Evolutionary conservation across 345 rosid species (phyloP).

Genomic region (Linum lewisii): DNA sequence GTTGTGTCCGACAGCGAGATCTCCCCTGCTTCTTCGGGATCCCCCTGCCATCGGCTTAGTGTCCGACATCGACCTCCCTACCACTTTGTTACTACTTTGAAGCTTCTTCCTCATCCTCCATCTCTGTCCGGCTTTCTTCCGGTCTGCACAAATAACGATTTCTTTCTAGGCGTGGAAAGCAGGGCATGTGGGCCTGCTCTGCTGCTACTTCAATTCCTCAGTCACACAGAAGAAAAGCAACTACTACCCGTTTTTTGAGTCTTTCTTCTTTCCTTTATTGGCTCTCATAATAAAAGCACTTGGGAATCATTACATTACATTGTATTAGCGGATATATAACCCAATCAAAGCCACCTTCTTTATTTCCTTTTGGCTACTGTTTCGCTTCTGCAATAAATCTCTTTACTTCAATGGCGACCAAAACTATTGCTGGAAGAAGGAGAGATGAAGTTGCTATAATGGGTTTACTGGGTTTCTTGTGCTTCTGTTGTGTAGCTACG

Average conservation of each 20-base stretch:
- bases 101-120: constrained; percentile 21
- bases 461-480: constrained; percentile 30
- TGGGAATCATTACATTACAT: neutral
- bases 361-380: constrained; percentile 13
- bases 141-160: neutral
- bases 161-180: constrained; percentile 36
- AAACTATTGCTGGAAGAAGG: neutral
- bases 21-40: constrained; percentile 41
- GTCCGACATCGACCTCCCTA: constrained; percentile 48
- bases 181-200: constrained; percentile 18
- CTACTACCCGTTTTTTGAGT: neutral
- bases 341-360: constrained; percentile 11
- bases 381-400: constrained; percentile 5
- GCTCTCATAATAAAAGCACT: too few relatives aligned
- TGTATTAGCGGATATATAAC: constrained; percentile 10
- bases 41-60: constrained; percentile 46
- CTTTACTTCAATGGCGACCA: constrained; percentile 21
- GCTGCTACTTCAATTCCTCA: constrained; percentile 22
- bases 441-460: constrained; percentile 19
- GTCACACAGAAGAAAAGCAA: too few relatives aligned
- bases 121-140: constrained; percentile 3
- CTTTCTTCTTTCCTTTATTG: too few relatives aligned
- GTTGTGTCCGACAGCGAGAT: too few relatives aligned
- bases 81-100: constrained; percentile 19
- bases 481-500: constrained; percentile 30